Conservation (phyloP, 192 early-diverging fungal genomes). For the Linnemannia schmuckeri region DNA sequence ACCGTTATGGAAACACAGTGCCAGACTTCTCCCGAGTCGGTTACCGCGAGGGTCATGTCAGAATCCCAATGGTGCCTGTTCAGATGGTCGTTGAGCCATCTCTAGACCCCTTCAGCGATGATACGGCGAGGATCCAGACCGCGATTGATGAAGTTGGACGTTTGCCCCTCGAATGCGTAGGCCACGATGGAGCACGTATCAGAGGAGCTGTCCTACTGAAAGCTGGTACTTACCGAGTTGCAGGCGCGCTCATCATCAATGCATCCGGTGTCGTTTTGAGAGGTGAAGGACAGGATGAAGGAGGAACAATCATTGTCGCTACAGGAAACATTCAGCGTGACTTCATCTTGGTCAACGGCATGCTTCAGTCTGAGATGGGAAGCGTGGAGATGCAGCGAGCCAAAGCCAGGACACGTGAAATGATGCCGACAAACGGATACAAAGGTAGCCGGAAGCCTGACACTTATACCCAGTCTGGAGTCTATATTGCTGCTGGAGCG, state of each 20-base stretch:
- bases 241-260: constrained; percentile 42
- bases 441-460: constrained; percentile 40
- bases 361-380: constrained; percentile 47
- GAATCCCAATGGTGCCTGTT: constrained; percentile 39
- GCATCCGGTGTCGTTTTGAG: constrained; percentile 38
- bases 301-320: constrained; percentile 37
- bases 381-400: constrained; percentile 23
- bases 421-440: constrained; percentile 51
- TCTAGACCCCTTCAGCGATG: constrained; percentile 24
- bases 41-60: constrained; percentile 48
- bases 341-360: constrained; percentile 50
- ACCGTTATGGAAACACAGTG: constrained; percentile 23
- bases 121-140: constrained; percentile 35
- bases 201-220: constrained; percentile 47
- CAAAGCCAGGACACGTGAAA: constrained; percentile 45
- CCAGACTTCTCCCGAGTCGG: constrained; percentile 52
- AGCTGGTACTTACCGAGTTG: constrained; percentile 42
- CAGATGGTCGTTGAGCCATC: constrained; percentile 43
- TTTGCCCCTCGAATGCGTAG: constrained; percentile 24
- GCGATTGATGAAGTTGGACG: constrained; percentile 37
- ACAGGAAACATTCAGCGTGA: constrained; percentile 52
- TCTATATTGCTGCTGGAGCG: constrained; percentile 27
- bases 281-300: constrained; percentile 44
- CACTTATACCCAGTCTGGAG: constrained; percentile 27
- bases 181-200: constrained; percentile 34